Evolutionary conservation across 106 monocot species (phyloP), one percentile per base, ranked within the genome.

Genomic region (Acanthochlamys bracteata): DNA sequence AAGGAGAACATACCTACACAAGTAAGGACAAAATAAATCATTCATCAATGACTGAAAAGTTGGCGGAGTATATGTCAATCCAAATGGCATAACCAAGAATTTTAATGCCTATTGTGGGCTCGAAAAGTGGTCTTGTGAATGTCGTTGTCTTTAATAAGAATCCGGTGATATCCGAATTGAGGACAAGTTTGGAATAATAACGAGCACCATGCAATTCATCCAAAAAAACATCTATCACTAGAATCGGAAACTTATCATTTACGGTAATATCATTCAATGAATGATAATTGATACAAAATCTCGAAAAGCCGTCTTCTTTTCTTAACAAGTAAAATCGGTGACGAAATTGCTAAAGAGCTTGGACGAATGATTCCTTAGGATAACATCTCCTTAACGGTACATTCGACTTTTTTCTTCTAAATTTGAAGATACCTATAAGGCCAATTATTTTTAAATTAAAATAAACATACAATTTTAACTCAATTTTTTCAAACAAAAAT

Each of bases 11-110:
- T 4, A 62, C n/a, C 17, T 39, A 16, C 61, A 1, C 9, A 62
- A 2, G 2, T 7, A 33, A 1, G n/a, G 15, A 0, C 7, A 0
- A n/a, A 62, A 62, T 14, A 42, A 3, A 6, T 33, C 40, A 17
- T 62, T 62, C 61, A 62, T 62, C 2, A 41, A 7, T 7, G 12
- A 33, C 17, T 62, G 20, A 20, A 62, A 62, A 7, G 61, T 62
- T 0, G 60, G 13, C 1, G 14, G 17, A 2, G 61, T 15, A 20
- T 62, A 40, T 10, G 40, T 40, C 0, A 62, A n/a, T 0, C 0
- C 61, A 33, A 53, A 53, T 3, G 53, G 25, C 66, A 66, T 66
- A 24, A 66, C 66, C 10, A 66, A 17, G 10, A 0, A 53, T 39
- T 66, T 16, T n/a, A 66, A 26, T 53, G 54, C 0, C 53, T 26